Evolutionary conservation across 1,139 yeast genomes (phyloP), one percentile per base, ranked within the genome.

Genomic region (Blastobotrys illinoisensis): DNA sequence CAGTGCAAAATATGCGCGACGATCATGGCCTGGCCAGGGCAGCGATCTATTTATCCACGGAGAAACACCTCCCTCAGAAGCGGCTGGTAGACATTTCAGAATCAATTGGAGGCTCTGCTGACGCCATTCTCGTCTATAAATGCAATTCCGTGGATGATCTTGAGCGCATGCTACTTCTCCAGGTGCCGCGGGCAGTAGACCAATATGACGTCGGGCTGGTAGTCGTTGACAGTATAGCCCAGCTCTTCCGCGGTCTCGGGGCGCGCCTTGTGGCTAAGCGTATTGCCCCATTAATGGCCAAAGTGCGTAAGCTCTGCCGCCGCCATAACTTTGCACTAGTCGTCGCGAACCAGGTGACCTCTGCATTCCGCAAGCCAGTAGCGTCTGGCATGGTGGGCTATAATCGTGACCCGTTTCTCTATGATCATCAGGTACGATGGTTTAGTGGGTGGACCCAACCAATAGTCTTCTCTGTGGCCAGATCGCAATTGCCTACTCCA

Each of bases 151-250:
- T 87, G 54, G 90, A 86, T 53, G 78, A 79, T 50, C 90, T 86
- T 63, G 89, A 88, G 59, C 95, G 87, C 63, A 81, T 88, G 13
- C 58, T 90, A 5, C 78, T 75, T 58, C 85, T 86, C 19, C 96
- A 88, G 63, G 71, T 90, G 3, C 96, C 96, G 0, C 65, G 84
- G 9, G 71, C 75, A 26, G 67, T 77, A 48, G 72, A 75, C 49
- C 61, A 65, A 9, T 68, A 69, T 3, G 65, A 72, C 1, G 75
- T 82, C 1, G 83, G 80, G 47, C 63, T 86, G 19, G 73, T 90
- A 0, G 75, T 88, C 0, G 76, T 90, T 9, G 97, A 90, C 68
- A 86, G 95, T 43, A 82, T 90, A n/a, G 88, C 96, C 0, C 95
- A 89, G 59, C 96, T 88, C 66, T 73, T 86, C 52, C 72, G 97